Conservation (phyloP, 2,329 filamentous ascomycete species). For the Torrubiellomyces zombiae region DNA sequence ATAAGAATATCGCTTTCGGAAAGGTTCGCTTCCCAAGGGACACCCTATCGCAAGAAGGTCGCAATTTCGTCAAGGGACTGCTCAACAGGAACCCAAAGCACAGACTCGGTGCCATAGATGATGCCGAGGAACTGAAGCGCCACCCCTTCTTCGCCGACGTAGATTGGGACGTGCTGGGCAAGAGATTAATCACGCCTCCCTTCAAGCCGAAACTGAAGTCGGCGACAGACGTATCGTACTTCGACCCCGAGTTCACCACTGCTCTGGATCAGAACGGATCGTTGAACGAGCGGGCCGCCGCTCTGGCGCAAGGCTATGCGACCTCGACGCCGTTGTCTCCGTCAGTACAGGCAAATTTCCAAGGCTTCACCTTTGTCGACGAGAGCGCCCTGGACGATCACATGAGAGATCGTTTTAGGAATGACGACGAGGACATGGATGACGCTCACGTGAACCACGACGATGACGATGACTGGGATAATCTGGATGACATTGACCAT, state of each 20-base stretch:
- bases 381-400: constrained; percentile 87
- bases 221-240: constrained; percentile 92
- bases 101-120: constrained; percentile 73
- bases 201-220: constrained; percentile 97
- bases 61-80: constrained; percentile 95
- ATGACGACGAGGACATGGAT: constrained; percentile 43
- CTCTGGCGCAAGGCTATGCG: constrained; percentile 68
- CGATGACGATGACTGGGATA: constrained; percentile 44
- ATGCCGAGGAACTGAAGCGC: constrained; percentile 85
- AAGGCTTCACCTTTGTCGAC: constrained; percentile 97
- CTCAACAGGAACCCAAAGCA: constrained; percentile 96
- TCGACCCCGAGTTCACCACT: constrained; percentile 96
- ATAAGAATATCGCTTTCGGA: constrained; percentile 99
- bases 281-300: constrained; percentile 78
- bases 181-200: constrained; percentile 85
- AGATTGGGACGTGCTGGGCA: constrained; percentile 74
- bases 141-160: constrained; percentile 92
- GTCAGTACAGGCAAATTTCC: constrained; percentile 94
- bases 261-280: constrained; percentile 76
- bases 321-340: constrained; percentile 87
- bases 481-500: constrained; percentile 35
- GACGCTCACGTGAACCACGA: constrained; percentile 26
- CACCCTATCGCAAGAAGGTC: constrained; percentile 81
- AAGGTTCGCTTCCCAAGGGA: constrained; percentile 95
- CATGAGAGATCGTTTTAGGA: constrained; percentile 37